A percentile compares a stretch with the other conserved stretches of the same genome.
These are phyloP conservation scores for Diaporthe helianthi DNA, from an alignment of 2,329 filamentous ascomycete genomes.

Conservation along the genomic window DNA sequence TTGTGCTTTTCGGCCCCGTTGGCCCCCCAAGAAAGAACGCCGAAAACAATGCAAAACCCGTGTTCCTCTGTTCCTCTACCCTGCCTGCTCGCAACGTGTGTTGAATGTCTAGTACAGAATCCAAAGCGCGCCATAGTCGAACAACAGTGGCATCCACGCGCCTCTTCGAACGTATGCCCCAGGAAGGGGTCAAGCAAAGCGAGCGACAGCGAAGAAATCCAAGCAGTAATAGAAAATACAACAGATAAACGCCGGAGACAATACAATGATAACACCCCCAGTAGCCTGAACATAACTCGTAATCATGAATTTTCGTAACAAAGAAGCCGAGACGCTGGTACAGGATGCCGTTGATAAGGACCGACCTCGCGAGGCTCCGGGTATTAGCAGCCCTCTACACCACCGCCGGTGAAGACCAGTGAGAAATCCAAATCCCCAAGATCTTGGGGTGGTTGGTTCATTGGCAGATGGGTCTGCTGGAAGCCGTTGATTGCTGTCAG, in stretches of 20 bases:
- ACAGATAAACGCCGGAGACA: constrained; percentile 3
- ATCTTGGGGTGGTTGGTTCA: constrained; percentile 11
- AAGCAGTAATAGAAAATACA: neutral
- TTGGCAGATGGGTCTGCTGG: constrained; percentile 6
- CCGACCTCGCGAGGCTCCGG: neutral
- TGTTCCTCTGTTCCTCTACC: neutral
- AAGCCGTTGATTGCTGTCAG: constrained; percentile 38
- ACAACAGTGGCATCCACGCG: neutral
- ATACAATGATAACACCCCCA: neutral
- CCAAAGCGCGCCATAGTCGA: neutral
- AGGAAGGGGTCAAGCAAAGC: neutral
- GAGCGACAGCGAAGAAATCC: constrained; percentile 7
- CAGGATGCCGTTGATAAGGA: neutral
- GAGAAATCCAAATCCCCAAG: constrained; percentile 32
- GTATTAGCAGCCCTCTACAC: neutral
- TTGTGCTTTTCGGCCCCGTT: constrained; percentile 5
- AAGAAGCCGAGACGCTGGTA: neutral
- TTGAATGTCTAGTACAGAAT: constrained; percentile 11
- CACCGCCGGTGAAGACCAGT: constrained; percentile 19
- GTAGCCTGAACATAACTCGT: constrained; percentile 6
- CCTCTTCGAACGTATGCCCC: constrained; percentile 24
- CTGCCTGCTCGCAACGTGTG: constrained; percentile 22
- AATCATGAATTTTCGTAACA: neutral
- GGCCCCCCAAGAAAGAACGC: constrained; percentile 1
- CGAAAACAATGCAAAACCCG: constrained; percentile 2